Conservation (phyloP, 139 green algal genomes). For the Chlorella vulgaris region DNA sequence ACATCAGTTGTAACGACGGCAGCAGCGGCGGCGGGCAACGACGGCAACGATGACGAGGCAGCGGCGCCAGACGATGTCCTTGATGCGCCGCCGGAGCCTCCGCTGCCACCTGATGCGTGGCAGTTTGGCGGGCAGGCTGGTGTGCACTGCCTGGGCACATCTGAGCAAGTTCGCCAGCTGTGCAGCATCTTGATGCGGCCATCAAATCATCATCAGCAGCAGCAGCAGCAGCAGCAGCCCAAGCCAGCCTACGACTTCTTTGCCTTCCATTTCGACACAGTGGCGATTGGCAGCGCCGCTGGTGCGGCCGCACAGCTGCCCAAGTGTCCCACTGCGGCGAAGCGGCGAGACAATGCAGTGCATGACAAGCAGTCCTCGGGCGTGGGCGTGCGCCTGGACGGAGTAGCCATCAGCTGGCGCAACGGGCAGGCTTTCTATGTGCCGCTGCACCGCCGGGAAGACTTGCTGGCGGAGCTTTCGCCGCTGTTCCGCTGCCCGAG, state of each 20-base stretch:
- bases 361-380: constrained; percentile 23
- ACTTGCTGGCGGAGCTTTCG: constrained; percentile 30
- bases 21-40: background rate
- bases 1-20: background rate
- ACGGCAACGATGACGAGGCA: background rate
- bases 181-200: constrained; percentile 10
- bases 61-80: background rate
- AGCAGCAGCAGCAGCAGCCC: background rate
- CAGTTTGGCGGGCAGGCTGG: constrained; percentile 6
- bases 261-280: constrained; percentile 30
- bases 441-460: constrained; percentile 33
- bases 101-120: constrained; percentile 26
- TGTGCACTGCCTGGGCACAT: background rate
- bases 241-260: constrained; percentile 19
- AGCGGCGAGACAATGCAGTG: constrained; percentile 9
- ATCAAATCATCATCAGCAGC: background rate
- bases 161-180: constrained; percentile 30
- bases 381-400: constrained; percentile 39
- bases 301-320: background rate
- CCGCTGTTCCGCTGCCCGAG: constrained; percentile 30
- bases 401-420: constrained; percentile 48
- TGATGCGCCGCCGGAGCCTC: constrained; percentile 18
- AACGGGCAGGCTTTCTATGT: constrained; percentile 54
- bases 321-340: background rate
- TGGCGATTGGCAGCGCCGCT: background rate